Evolutionary conservation across 2,329 filamentous ascomycete genomes (phyloP), one percentile per base, ranked within the genome.

Genomic region (Botryotinia calthae): DNA sequence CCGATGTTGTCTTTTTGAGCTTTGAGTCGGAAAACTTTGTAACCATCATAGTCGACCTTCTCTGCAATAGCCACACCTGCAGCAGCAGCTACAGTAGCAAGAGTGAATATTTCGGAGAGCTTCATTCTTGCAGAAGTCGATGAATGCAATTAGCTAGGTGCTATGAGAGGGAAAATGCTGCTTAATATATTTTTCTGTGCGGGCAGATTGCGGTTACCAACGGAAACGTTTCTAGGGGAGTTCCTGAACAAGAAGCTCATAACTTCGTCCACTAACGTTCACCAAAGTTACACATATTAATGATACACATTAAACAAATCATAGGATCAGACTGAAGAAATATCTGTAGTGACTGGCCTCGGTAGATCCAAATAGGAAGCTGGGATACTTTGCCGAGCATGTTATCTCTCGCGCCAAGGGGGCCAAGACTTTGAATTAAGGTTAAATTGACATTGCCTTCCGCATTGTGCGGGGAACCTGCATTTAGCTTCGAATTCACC

Each of bases 31-130:
- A 84, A 79, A 48, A 84, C 83, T 73, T 82, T 81, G 64, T 81
- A 82, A 48, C 83, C 83, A 76, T 83, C 80, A 75, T 85, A 84
- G 67, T 79, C 80, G 70, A 79, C 79, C 76, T 75, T 80, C 16
- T 59, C 31, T 22, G 31, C 46, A 22, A 37, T 25, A 9, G 67
- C 58, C 6, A 37, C 46, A 51, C 58, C 37, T 46, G 34, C 22
- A 9, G 40, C 69, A 6, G 58, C 34, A 6, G 68, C 69, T 18
- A 42, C 44, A 28, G 68, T 40, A n/a, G 28, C 46, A 64, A 71
- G 40, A 20, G 37, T 66, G 14, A 71, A 25, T 44, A 71, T 28
- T 28, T 71, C 46, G 8, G 64, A 51, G 4, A 71, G 59, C 34
- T 66, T 71, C 69, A 71, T 71, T 25, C 62, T 66, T 48, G 40